Percentiles rank a stretch among this genome's conserved stretches.
phyloP scores from a whole-genome alignment of 2,329 filamentous ascomycete genomes.

The Colletotrichum melonis region DNA sequence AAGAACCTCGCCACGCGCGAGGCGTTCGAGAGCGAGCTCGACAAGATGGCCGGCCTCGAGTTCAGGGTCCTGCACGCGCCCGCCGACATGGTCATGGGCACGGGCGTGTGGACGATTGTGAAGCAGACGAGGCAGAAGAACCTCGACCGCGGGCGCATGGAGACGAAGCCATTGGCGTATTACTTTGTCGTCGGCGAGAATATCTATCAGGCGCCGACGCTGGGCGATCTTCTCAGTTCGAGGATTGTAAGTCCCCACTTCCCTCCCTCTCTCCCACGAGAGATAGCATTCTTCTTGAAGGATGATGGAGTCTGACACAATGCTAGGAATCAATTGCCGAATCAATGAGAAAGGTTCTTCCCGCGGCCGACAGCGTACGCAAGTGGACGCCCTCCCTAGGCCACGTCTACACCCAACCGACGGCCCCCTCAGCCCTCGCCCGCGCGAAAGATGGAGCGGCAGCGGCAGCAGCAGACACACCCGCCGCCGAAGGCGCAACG shows the following conservation, averaged over 20 bases:
- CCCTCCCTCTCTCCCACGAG: not conserved
- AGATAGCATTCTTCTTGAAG: not conserved
- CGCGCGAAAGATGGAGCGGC: conserved; percentile 48
- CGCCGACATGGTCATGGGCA: conserved; percentile 72
- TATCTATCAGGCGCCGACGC: conserved; percentile 73
- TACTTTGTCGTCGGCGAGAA: conserved; percentile 76
- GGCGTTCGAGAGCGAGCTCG: conserved; percentile 71
- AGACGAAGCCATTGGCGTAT: conserved; percentile 67
- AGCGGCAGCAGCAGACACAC: conserved; percentile 48
- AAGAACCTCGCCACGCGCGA: conserved; percentile 70
- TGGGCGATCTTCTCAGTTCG: conserved; percentile 69
- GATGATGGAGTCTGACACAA: not conserved
- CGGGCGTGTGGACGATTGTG: conserved; percentile 76
- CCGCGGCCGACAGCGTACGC: conserved; percentile 60
- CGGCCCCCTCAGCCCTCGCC: conserved; percentile 39
- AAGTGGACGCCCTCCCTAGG: conserved; percentile 67
- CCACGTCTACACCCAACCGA: conserved; percentile 59
- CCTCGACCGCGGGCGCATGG: conserved; percentile 62
- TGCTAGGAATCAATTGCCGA: conserved; percentile 35
- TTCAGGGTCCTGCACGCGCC: conserved; percentile 75
- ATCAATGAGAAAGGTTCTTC: conserved; percentile 64
- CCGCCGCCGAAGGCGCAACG: conserved; percentile 53
- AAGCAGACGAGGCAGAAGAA: conserved; percentile 74
- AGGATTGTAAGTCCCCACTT: conserved; percentile 60
- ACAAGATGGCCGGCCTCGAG: conserved; percentile 74